Conservation (phyloP, 1,139 yeast genomes). For the Saccharomyces uvarum region DNA sequence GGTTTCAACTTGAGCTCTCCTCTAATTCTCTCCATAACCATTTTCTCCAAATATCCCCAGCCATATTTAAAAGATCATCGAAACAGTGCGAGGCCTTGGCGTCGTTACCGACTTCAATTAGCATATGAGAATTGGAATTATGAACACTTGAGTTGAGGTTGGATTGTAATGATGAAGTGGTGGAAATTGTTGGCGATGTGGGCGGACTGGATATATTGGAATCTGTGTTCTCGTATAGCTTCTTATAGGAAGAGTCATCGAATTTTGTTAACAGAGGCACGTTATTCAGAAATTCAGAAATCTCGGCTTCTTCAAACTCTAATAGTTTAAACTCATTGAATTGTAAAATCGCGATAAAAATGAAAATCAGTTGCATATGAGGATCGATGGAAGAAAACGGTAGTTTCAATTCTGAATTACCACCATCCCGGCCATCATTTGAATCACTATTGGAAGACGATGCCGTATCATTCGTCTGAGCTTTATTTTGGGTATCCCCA, state of each 20-base stretch:
- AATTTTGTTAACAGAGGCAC: constrained; percentile 34
- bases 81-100: constrained; percentile 35
- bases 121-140: constrained; percentile 20
- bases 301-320: constrained; percentile 86
- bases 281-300: constrained; percentile 65
- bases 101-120: constrained; percentile 31
- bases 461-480: background rate
- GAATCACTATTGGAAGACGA: background rate
- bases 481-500: constrained; percentile 7
- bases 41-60: constrained; percentile 83
- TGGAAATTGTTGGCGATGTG: constrained; percentile 4
- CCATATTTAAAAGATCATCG: constrained; percentile 54
- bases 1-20: constrained; percentile 30
- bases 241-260: constrained; percentile 28
- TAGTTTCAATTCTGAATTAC: constrained; percentile 26
- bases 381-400: constrained; percentile 69
- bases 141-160: constrained; percentile 6
- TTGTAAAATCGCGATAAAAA: constrained; percentile 71
- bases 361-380: constrained; percentile 68
- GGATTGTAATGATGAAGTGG: constrained; percentile 7
- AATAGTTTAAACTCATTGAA: constrained; percentile 69
- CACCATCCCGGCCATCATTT: constrained; percentile 7
- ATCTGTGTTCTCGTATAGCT: constrained; percentile 17
- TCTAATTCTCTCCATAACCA: constrained; percentile 72
- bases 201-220: background rate